Evolutionary conservation across 2,329 filamentous ascomycete genomes (phyloP).

Genomic region (Colletotrichum lindemuthianum): DNA sequence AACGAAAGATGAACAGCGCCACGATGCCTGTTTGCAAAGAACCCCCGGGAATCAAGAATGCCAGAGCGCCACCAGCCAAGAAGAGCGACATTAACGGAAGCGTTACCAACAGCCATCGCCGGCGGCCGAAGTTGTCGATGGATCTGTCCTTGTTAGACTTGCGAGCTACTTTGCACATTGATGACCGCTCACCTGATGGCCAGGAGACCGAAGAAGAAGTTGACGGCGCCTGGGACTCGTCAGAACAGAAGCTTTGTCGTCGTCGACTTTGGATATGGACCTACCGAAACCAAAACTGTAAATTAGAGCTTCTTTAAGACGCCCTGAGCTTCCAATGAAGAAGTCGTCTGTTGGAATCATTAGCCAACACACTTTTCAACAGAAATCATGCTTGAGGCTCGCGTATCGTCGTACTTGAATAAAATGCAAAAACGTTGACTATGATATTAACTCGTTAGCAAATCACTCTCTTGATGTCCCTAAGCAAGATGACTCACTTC

Average conservation of each 20-base stretch:
- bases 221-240: background rate
- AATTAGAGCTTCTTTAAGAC: background rate
- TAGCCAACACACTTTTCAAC: too few species aligned
- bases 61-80: background rate
- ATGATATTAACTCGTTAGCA: background rate
- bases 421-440: background rate
- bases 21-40: background rate
- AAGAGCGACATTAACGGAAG: background rate
- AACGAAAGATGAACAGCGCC: background rate
- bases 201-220: background rate
- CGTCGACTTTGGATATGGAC: background rate
- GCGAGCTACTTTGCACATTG: background rate
- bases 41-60: rapidly evolving
- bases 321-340: background rate
- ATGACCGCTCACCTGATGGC: background rate
- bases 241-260: background rate
- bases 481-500: background rate
- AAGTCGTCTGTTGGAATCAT: background rate
- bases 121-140: conserved; percentile 5
- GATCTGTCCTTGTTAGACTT: background rate
- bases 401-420: background rate
- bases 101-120: background rate
- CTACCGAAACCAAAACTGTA: background rate
- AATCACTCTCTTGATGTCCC: background rate
- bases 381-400: too few species aligned